Evolutionary conservation across 441 rosid species (phyloP), one percentile per base, ranked within the genome.

Genomic region (Jatropha podagrica): DNA sequence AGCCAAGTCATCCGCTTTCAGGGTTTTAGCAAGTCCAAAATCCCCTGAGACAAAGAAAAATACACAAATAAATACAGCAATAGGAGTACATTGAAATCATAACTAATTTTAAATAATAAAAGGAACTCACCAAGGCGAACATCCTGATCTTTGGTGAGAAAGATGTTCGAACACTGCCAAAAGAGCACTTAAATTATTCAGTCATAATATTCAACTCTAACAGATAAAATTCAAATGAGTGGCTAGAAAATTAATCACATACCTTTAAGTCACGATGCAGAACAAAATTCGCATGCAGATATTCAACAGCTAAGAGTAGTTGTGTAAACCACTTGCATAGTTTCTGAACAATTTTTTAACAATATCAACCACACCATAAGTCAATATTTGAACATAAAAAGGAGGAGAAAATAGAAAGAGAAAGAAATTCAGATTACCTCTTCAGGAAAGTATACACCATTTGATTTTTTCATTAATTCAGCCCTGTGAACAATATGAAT

Each of bases 321-420:
- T 95, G 99, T 1, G 93, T 81, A 80, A 95, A 95, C 99, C 99
- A 95, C 89, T 91, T 95, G 92, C 96, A 95, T 37, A 95, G 92
- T 88, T 91, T 95, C 99, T 95, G 83, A 48, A 77, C 44, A 77
- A 76, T 38, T 46, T 27, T 46, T 42, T n/a, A 49, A 0, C n/a
- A 76, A 37, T 5, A 60, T 18, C 52, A 59, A 62, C 15, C 46
- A 10, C 49, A 58, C 32, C 61, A 2, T 17, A 51, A 69, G 65
- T 65, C 68, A 75, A 63, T 7, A 60, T n/a, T 27, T 48, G 60
- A 18, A 40, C 23, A 56, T 23, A 69, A 59, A 17, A 66, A n/a
- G 27, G 13, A 71, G 14, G 55, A 32, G 59, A 59, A 49, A 44
- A 46, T 73, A 80, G 67, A 58, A 46, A 26, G 65, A 63, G 20